These are phyloP conservation scores for Asclepias syriaca DNA, from an alignment of 257 asterid genomes.

Conservation along the genomic window DNA sequence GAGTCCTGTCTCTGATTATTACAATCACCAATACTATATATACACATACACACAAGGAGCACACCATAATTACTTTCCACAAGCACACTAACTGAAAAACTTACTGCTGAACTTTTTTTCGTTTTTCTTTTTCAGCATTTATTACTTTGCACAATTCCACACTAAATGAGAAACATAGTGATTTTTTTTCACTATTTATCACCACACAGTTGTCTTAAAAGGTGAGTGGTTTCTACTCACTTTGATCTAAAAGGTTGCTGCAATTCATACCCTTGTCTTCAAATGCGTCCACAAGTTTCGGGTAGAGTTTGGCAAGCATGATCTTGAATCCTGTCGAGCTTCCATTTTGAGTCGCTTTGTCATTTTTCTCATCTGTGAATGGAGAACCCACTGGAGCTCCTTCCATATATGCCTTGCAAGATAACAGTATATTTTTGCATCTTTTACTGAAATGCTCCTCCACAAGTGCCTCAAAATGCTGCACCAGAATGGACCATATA, in stretches of 20 bases:
- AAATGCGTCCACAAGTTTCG: constrained; percentile 73
- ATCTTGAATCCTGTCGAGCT: constrained; percentile 88
- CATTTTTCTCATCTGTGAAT: constrained; percentile 23
- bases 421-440: constrained; percentile 45
- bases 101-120: too few relatives aligned
- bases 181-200: neutral
- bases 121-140: neutral
- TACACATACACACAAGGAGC: neutral
- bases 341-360: constrained; percentile 39
- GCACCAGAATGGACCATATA: constrained; percentile 21
- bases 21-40: neutral
- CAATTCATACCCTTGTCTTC: constrained; percentile 55
- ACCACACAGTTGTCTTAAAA: neutral
- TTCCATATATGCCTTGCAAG: constrained; percentile 71
- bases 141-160: neutral
- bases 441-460: constrained; percentile 62
- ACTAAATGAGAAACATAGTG: neutral
- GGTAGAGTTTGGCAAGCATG: constrained; percentile 67
- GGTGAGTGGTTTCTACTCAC: constrained; percentile 11
- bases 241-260: constrained; percentile 29
- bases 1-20: constrained; percentile 13
- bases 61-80: neutral
- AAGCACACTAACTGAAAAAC: neutral
- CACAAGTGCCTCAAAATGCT: constrained; percentile 87
- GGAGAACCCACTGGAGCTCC: constrained; percentile 74